These are phyloP conservation scores for Lentinula lateritia DNA, from an alignment of 768 basidiomycete genomes.

Conservation along the genomic window DNA sequence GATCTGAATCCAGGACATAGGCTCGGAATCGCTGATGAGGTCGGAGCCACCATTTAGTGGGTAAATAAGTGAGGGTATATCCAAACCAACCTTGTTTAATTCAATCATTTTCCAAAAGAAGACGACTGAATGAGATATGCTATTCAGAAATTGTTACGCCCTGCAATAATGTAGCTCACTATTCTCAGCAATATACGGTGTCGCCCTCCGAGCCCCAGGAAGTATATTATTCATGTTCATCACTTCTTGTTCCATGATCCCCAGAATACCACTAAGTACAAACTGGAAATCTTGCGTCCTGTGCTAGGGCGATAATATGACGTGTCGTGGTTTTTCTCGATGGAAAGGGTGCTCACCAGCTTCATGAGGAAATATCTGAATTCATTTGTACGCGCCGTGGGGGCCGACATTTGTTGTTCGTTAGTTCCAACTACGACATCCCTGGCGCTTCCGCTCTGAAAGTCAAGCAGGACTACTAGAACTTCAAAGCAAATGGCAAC, in stretches of 20 bases:
- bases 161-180: constrained; percentile 40
- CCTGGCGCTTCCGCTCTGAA: constrained; percentile 70
- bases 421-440: constrained; percentile 39
- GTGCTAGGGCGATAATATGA: constrained; percentile 48
- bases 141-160: background rate
- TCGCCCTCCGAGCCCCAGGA: constrained; percentile 79
- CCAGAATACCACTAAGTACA: constrained; percentile 66
- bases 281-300: constrained; percentile 86
- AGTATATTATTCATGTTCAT: constrained; percentile 67
- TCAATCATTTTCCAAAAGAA: constrained; percentile 92
- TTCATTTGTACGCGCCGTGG: constrained; percentile 71
- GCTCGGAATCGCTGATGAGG: constrained; percentile 76
- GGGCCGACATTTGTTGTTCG: constrained; percentile 38
- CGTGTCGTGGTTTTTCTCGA: background rate
- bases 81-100: constrained; percentile 70
- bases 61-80: background rate
- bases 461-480: constrained; percentile 71
- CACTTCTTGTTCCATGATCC: constrained; percentile 71
- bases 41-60: background rate
- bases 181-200: constrained; percentile 79
- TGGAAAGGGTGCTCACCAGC: constrained; percentile 44
- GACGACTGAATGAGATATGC: constrained; percentile 43
- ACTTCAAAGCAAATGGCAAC: constrained; percentile 75
- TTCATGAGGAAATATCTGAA: constrained; percentile 93
- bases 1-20: constrained; percentile 78